Conservation (phyloP, 208 protist species). For the Trypanosoma congolense region DNA sequence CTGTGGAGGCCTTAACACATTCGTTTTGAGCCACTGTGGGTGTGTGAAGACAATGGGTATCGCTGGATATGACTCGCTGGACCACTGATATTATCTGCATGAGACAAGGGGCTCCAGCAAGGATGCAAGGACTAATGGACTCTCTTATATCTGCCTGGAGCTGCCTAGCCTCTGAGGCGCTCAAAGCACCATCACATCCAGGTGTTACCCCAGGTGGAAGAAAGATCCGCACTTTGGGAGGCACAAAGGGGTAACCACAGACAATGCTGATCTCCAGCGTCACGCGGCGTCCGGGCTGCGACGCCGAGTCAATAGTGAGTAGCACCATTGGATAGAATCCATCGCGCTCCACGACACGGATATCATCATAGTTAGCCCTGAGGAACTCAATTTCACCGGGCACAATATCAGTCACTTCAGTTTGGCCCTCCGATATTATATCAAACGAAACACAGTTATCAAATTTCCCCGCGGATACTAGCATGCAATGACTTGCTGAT, state of each 20-base stretch:
- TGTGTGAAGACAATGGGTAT: conserved; percentile 11
- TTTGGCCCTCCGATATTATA: conserved; percentile 49
- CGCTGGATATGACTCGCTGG: conserved; percentile 31
- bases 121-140: conserved; percentile 49
- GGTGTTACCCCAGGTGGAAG: conserved; percentile 31
- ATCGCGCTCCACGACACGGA: conserved; percentile 34
- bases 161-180: conserved; percentile 31
- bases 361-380: conserved; percentile 53
- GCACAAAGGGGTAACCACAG: conserved; percentile 62
- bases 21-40: conserved; percentile 1
- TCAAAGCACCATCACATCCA: conserved; percentile 24
- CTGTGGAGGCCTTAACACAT: conserved; percentile 10
- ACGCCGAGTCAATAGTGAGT: conserved; percentile 39
- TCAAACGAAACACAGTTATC: conserved; percentile 21
- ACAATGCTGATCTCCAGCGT: conserved; percentile 53
- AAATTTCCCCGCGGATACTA: neutral
- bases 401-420: conserved; percentile 41
- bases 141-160: conserved; percentile 47
- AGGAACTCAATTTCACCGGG: conserved; percentile 70
- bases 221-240: conserved; percentile 38
- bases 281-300: conserved; percentile 30
- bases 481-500: conserved; percentile 10
- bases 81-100: conserved; percentile 72
- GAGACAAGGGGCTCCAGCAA: conserved; percentile 50
- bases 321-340: conserved; percentile 39